Conservation (phyloP, 2,329 filamentous ascomycete genomes). For the Esteya vermicola region DNA sequence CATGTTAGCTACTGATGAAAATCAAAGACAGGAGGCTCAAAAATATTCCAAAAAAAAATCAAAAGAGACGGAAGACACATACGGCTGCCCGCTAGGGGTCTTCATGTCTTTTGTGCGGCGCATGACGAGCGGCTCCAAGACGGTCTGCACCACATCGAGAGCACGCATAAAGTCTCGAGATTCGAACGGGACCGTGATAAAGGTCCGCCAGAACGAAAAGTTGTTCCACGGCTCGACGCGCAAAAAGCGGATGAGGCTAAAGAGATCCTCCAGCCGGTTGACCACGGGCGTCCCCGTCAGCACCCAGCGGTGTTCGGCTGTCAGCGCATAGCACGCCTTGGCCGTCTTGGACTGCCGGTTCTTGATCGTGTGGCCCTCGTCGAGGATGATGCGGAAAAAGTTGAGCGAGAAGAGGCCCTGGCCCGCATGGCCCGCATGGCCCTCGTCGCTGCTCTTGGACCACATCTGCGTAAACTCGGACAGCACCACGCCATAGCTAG, state of each 20-base stretch:
- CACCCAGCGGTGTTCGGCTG: constrained; percentile 77
- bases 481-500: constrained; percentile 81
- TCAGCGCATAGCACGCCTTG: constrained; percentile 83
- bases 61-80: constrained; percentile 9
- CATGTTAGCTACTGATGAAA: constrained; percentile 6
- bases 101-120: constrained; percentile 97
- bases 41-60: too few relatives aligned
- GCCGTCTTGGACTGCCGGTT: constrained; percentile 82
- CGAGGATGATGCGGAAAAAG: constrained; percentile 89
- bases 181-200: constrained; percentile 95
- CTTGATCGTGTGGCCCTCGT: constrained; percentile 93
- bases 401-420: constrained; percentile 78
- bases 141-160: constrained; percentile 91
- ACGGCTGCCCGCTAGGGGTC: constrained; percentile 60
- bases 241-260: constrained; percentile 82
- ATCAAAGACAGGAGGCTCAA: not conserved
- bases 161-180: constrained; percentile 88
- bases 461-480: constrained; percentile 75
- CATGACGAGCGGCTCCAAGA: constrained; percentile 89
- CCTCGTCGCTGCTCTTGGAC: constrained; percentile 41
- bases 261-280: constrained; percentile 87
- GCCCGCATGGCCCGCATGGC: constrained; percentile 44
- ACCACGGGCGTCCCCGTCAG: constrained; percentile 94
- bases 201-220: constrained; percentile 98
- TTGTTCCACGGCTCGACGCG: constrained; percentile 97